These are phyloP conservation scores for Ampelocalamus luodianensis DNA, from an alignment of 176 grass and related monocot species.

Conservation along the genomic window DNA sequence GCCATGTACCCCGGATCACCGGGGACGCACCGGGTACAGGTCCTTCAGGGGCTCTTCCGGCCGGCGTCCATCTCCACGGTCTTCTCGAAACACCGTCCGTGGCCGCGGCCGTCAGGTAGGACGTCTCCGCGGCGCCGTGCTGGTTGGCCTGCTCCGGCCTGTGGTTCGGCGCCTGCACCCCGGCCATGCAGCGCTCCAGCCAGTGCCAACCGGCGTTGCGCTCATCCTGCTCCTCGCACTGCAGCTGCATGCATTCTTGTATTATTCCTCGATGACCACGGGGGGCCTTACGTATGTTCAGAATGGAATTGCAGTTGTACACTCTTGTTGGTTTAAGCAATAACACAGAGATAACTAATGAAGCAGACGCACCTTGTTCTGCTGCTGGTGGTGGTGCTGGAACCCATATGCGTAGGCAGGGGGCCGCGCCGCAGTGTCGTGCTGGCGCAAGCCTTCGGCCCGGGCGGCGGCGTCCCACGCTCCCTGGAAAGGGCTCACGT, in stretches of 20 bases:
- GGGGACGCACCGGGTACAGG: constrained; percentile 29
- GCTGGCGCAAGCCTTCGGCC: constrained; percentile 39
- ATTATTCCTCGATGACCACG: neutral
- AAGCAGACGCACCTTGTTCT: constrained; percentile 6
- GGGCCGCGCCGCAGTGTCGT: constrained; percentile 37
- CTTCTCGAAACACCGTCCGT: constrained; percentile 68
- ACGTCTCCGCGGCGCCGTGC: constrained; percentile 28
- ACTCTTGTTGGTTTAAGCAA: neutral
- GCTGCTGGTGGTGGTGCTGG: constrained; percentile 40
- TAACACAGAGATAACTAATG: neutral
- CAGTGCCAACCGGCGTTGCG: constrained; percentile 61
- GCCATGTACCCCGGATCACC: constrained; percentile 72
- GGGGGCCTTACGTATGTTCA: neutral
- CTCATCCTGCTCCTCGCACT: constrained; percentile 42
- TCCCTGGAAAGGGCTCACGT: constrained; percentile 29
- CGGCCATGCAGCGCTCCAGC: constrained; percentile 58
- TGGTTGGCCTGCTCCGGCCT: neutral
- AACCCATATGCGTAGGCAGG: constrained; percentile 51
- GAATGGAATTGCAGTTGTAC: neutral
- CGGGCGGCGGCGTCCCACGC: constrained; percentile 39
- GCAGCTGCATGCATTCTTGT: constrained; percentile 18
- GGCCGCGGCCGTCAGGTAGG: constrained; percentile 40
- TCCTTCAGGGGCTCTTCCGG: constrained; percentile 37
- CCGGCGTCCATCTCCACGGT: constrained; percentile 70
- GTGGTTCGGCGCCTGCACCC: constrained; percentile 26